A percentile compares a stretch with the other conserved stretches of the same genome.
phyloP scores from a whole-genome alignment of 768 basidiomycete species.

The Kwoniella europaea region DNA sequence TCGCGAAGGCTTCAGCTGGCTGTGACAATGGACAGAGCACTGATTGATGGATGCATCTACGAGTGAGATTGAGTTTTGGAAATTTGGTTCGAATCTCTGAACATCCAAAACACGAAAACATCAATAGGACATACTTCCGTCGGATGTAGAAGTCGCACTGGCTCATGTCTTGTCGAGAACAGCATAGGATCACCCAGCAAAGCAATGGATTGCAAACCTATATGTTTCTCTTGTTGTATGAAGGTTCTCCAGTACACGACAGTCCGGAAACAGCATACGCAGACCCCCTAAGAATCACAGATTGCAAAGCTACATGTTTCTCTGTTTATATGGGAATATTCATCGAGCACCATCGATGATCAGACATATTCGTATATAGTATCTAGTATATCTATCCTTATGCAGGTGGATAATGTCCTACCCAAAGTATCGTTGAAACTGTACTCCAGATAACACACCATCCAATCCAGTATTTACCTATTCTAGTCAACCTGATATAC shows the following conservation, averaged over 20 bases:
- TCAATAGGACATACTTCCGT: not conserved
- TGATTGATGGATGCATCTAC: not conserved
- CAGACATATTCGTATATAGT: no score
- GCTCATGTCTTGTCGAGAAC: not conserved
- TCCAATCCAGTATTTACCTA: conserved; percentile 69
- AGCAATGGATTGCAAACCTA: not conserved
- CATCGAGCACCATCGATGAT: no score
- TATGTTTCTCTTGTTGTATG: not conserved
- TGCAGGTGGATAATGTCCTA: conserved; percentile 87
- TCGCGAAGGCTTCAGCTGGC: not conserved
- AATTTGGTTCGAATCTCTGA: not conserved
- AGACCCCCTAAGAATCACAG: not conserved
- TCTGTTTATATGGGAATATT: not conserved
- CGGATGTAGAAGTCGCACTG: not conserved
- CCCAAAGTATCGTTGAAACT: conserved; percentile 76
- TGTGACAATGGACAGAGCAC: not conserved
- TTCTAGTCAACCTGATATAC: conserved; percentile 32
- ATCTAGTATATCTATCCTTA: conserved; percentile 48
- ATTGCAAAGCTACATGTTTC: not conserved
- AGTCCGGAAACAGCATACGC: not conserved
- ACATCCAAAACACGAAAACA: not conserved
- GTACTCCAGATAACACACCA: conserved; percentile 83
- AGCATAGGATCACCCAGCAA: not conserved
- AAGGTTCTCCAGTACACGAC: not conserved
- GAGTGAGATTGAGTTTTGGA: not conserved